These are phyloP conservation scores for Chaetomidium leptoderma DNA, from an alignment of 495 filamentous ascomycete species.

Conservation along the genomic window DNA sequence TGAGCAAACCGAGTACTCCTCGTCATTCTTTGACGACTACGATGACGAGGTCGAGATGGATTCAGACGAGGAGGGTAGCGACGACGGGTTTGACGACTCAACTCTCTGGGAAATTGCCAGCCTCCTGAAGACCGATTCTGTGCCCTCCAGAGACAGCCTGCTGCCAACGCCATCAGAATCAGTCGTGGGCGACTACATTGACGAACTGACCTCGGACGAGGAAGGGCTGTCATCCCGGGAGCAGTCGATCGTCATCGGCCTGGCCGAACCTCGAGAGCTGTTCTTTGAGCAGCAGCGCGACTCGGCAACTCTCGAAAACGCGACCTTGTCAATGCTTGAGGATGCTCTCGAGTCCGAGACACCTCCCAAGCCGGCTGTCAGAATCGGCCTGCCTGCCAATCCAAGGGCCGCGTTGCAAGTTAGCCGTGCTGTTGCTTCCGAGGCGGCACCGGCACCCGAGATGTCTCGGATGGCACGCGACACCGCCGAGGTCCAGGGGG, in stretches of 20 bases:
- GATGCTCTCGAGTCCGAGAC: slow-evolving; percentile 2
- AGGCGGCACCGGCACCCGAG: background rate
- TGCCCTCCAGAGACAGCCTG: slow-evolving; percentile 46
- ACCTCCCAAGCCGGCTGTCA: slow-evolving; percentile 19
- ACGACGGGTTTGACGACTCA: slow-evolving; percentile 52
- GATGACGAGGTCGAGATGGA: slow-evolving; percentile 39
- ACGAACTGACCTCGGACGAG: slow-evolving; percentile 33
- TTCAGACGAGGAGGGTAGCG: slow-evolving; percentile 38
- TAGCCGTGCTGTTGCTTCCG: background rate
- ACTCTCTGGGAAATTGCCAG: slow-evolving; percentile 57
- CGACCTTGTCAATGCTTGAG: slow-evolving; percentile 27
- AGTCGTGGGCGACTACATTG: slow-evolving; percentile 25
- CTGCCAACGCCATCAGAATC: slow-evolving; percentile 30
- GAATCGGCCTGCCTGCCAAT: slow-evolving; percentile 18
- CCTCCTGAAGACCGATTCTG: slow-evolving; percentile 42
- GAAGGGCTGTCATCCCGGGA: slow-evolving; percentile 27
- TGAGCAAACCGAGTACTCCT: slow-evolving; percentile 36
- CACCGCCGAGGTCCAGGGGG: slow-evolving; percentile 18
- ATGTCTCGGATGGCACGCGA: slow-evolving; percentile 18
- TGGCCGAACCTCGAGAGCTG: slow-evolving; percentile 27
- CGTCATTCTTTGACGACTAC: slow-evolving; percentile 52
- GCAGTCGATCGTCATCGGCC: slow-evolving; percentile 32
- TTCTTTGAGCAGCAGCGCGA: slow-evolving; percentile 22
- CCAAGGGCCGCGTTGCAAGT: slow-evolving; percentile 19
- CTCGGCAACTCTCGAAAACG: slow-evolving; percentile 26